Evolutionary conservation across 352 stramenopile genomes (phyloP), one percentile per base, ranked within the genome.

Genomic region (Globisporangium cystogenes): DNA sequence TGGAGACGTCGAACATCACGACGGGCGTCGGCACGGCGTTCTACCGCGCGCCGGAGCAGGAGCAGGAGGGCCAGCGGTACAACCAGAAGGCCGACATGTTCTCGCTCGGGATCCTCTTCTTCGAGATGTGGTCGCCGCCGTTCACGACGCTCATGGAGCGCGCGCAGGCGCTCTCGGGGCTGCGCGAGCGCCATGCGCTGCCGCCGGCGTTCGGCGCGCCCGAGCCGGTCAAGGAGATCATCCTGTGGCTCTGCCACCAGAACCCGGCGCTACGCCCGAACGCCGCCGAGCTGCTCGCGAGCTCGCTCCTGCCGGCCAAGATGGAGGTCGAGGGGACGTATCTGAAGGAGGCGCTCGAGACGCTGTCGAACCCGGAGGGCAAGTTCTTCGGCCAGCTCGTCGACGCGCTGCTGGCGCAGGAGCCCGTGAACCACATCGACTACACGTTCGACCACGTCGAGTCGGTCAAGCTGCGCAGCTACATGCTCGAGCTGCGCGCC

Each of bases 71-170:
- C 18, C 77, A 91, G 62, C 73, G 73, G 5, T 96, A 84, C 77
- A 97, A 90, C 66, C 93, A 92, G 45, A 94, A 94, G 49, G 87
- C 83, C 4, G 96, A 99, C 58, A 96, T 99, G 66, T 99, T 96
- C 59, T 97, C 87, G 8, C 70, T 99, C 8, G 96, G 96, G 8
- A 90, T 99, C 41, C 59, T 98, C 26, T 87, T 98, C 50, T 99
- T 98, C 55, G 96, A 98, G 55, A 98, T 98, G 87, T 97, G 96
- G 73, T 87, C 87, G 18, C 86, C 86, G 29, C 89, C 90, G 40
- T 98, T 97, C 63, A 86, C 71, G 40, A 97, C 90, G 29, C 59
- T 88, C 27, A 96, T 96, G 87, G 89, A 97, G 59, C 80, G 87
- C 18, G 81, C 85, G 11, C 73, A 93, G 39, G 78, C 76, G 27